Evolutionary conservation across 352 stramenopile species (phyloP).

Genomic region (Aphanomyces invadans): DNA sequence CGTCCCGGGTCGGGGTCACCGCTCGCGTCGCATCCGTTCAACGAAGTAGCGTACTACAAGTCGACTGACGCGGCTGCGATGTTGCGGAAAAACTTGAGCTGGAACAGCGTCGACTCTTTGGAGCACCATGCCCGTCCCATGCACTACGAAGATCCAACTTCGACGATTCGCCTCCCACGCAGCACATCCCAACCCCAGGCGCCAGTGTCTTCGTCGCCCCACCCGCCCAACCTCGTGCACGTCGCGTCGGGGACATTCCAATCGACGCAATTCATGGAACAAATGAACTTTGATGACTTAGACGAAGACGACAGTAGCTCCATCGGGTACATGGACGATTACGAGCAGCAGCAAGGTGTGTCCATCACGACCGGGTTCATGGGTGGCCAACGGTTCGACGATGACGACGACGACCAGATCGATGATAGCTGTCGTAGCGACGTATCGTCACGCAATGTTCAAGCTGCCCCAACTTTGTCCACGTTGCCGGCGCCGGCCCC

Average conservation of each 20-base stretch:
- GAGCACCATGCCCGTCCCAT: background rate
- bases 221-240: too few relatives aligned
- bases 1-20: background rate
- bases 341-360: background rate
- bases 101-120: slow-evolving; percentile 5
- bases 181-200: background rate
- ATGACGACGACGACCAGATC: slow-evolving; percentile 12
- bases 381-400: background rate
- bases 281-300: slow-evolving; percentile 12
- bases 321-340: slow-evolving; percentile 11
- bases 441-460: background rate
- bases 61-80: background rate
- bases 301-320: slow-evolving; percentile 21
- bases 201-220: background rate
- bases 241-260: background rate
- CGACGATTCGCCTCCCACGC: slow-evolving; percentile 5
- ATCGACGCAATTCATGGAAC: background rate
- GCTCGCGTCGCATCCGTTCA: background rate
- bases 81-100: slow-evolving; percentile 6
- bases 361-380: background rate
- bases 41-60: slow-evolving; percentile 3
- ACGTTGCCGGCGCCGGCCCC: too few relatives aligned
- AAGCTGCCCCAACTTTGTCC: background rate
- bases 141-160: slow-evolving; percentile 8
- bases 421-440: background rate